Evolutionary conservation across 2,329 filamentous ascomycete genomes (phyloP).

Genomic region (Hirsutella minnesotensis): DNA sequence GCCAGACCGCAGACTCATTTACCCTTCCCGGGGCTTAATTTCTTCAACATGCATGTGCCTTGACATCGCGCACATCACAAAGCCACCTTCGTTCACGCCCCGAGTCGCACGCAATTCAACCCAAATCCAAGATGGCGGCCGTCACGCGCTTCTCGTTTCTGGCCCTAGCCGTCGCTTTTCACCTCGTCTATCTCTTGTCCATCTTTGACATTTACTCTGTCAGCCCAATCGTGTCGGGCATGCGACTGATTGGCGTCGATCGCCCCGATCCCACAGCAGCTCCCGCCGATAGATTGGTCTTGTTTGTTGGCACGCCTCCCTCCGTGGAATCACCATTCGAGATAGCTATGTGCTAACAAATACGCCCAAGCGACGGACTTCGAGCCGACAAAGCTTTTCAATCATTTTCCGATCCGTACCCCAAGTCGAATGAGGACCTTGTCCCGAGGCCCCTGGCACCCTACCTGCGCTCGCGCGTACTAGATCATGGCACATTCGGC

Average conservation of each 20-base stretch:
- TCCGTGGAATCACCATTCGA: not conserved
- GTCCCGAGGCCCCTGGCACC: constrained; percentile 73
- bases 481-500: constrained; percentile 87
- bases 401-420: constrained; percentile 77
- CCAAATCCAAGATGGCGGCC: constrained; percentile 34
- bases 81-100: not conserved
- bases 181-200: constrained; percentile 84
- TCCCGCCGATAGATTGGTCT: constrained; percentile 79
- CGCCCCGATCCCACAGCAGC: constrained; percentile 47
- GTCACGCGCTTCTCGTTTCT: constrained; percentile 68
- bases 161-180: constrained; percentile 80
- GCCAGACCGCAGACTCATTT: too few relatives aligned
- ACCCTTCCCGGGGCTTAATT: not conserved
- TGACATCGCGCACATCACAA: not conserved
- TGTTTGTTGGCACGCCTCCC: constrained; percentile 74
- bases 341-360: not conserved
- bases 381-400: constrained; percentile 98
- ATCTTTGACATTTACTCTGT: constrained; percentile 99
- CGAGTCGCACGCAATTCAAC: not conserved
- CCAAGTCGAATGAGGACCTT: constrained; percentile 51
- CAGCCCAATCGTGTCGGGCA: constrained; percentile 91
- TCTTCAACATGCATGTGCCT: not conserved
- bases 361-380: constrained; percentile 62
- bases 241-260: constrained; percentile 69
- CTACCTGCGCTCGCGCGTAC: constrained; percentile 78